These are phyloP conservation scores for Paramecium tetraurelia DNA, from an alignment of 73 alveolate species.

Conservation along the genomic window DNA sequence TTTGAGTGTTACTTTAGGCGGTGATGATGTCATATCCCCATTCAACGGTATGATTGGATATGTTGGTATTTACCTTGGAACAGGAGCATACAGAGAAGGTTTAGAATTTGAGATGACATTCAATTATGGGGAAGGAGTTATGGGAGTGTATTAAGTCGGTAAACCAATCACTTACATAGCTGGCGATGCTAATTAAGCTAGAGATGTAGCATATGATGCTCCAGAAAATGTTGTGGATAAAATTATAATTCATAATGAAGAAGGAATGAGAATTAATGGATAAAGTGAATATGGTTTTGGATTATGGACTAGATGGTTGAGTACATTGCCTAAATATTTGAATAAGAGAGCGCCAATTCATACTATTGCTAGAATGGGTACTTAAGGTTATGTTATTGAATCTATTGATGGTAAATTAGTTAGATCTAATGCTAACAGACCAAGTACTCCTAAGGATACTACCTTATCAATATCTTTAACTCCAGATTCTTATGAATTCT, in stretches of 20 bases:
- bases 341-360: background rate
- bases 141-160: background rate
- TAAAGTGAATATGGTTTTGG: slow-evolving; percentile 37
- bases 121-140: slow-evolving; percentile 39
- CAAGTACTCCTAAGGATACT: slow-evolving; percentile 10
- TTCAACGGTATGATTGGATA: slow-evolving; percentile 48
- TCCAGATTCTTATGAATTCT: slow-evolving; percentile 22
- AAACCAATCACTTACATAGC: slow-evolving; percentile 28
- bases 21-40: slow-evolving; percentile 34
- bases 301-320: slow-evolving; percentile 48
- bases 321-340: slow-evolving; percentile 27
- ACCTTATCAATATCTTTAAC: background rate
- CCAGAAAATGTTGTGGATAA: slow-evolving; percentile 9
- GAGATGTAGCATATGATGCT: slow-evolving; percentile 3
- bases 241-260: slow-evolving; percentile 18
- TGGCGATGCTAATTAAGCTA: background rate
- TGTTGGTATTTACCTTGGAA: slow-evolving; percentile 34
- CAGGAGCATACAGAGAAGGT: slow-evolving; percentile 41
- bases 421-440: slow-evolving; percentile 22
- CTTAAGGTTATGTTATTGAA: slow-evolving; percentile 11
- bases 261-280: slow-evolving; percentile 3
- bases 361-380: slow-evolving; percentile 40
- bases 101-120: background rate
- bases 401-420: background rate
- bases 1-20: slow-evolving; percentile 13